Base-by-base conservation (phyloP, 2,329 filamentous ascomycete genomes). In the Rutstroemia sp. region DNA sequence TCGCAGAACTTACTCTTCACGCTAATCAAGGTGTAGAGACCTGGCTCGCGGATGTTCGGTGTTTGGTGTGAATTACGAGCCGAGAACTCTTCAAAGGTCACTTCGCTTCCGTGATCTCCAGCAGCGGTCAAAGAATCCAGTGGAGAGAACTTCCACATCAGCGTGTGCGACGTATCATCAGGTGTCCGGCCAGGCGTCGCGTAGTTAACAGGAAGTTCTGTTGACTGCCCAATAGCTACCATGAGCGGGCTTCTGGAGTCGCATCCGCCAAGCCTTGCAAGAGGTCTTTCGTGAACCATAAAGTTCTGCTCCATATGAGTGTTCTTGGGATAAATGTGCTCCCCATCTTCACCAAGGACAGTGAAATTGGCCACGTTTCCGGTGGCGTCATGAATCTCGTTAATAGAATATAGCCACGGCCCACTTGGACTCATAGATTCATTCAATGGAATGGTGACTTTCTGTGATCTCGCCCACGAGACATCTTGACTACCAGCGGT, bases 311-410 rank as follows among this genome's bases (percentile, higher is more conserved):
- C 83, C 19, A 95, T 77, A 50, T 84, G 76, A 58, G 81, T 78
- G 1, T 77, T 73, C 65, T 82, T 85, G 4, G 78, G 74, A 60
- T 80, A 83, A 50, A 76, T 74, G 46, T 71, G 72, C 17, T 89
- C 84, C 38, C 78, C 75, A n/a, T 94, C 88, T 44, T 94, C 88
- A 14, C 79, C 75, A 3, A 78, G 72, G 4, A 76, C 73, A 3
- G 79, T 75, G 68, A 96, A 99, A 61, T 84, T 87, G 58, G 92
- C 85, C 39, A 87, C 74, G 65, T 99, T 99, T 48, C 92, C 92
- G 63, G 92, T 87, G 2, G 84, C 92, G 74, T 99, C 94, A 58
- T 89, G 84, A 8, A 99, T 89, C 70, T 96, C 89, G 63, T 96
- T 89, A 53, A 99, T 84, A 1, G 87, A 86, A 69, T 97, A 99